A percentile compares a stretch with the other conserved stretches of the same genome.
phyloP scores from a whole-genome alignment of 768 basidiomycete genomes.

The Goffeauzyma gilvescens region DNA sequence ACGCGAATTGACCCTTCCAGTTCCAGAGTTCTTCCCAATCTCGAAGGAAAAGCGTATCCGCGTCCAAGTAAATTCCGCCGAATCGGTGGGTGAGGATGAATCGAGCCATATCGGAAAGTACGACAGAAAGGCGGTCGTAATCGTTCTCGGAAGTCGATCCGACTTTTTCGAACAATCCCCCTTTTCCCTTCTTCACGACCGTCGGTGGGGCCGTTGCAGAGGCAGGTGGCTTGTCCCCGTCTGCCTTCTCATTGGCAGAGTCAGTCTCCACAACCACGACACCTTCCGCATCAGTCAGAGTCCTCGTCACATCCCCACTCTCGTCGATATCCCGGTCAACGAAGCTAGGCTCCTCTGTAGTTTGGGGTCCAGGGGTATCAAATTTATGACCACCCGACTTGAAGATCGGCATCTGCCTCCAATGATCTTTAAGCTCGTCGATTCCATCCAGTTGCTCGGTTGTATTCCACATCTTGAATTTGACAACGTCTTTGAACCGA shows the following conservation, averaged over 20 bases:
- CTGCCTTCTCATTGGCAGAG: constrained; percentile 33
- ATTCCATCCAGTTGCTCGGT: constrained; percentile 87
- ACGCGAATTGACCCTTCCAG: constrained; percentile 89
- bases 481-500: constrained; percentile 74
- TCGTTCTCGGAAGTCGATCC: constrained; percentile 72
- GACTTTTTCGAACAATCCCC: constrained; percentile 54
- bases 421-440: constrained; percentile 73
- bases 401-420: constrained; percentile 68
- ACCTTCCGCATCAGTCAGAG: constrained; percentile 5
- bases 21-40: constrained; percentile 99
- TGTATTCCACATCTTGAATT: constrained; percentile 96
- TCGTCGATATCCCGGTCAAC: constrained; percentile 16
- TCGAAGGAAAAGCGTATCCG: constrained; percentile 82
- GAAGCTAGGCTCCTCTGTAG: constrained; percentile 5
- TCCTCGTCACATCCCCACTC: constrained; percentile 6
- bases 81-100: constrained; percentile 94
- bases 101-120: constrained; percentile 88
- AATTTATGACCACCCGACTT: constrained; percentile 38
- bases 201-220: constrained; percentile 1
- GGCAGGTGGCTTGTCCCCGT: constrained; percentile 22
- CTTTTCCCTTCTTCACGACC: constrained; percentile 29
- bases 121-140: constrained; percentile 80
- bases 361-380: constrained; percentile 14
- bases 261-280: constrained; percentile 6
- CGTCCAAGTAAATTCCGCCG: constrained; percentile 91